phyloP scores from a whole-genome alignment of 108 stramenopile genomes.

The Cyclotella choctawhatcheeana region DNA sequence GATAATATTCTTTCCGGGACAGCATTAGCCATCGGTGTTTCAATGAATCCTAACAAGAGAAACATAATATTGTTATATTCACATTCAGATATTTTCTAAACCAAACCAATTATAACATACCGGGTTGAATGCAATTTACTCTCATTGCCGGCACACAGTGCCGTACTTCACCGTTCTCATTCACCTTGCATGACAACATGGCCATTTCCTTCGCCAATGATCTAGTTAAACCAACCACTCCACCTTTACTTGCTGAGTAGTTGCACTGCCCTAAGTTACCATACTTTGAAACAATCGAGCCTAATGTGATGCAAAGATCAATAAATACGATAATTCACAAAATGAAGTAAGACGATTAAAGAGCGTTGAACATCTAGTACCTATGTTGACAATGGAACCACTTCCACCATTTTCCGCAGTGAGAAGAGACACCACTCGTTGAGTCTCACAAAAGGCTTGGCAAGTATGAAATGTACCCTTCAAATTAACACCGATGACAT shows the following conservation, averaged over 20 bases:
- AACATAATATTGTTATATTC: background rate
- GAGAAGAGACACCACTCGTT: slow-evolving; percentile 31
- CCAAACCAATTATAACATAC: slow-evolving; percentile 15
- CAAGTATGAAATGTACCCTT: slow-evolving; percentile 61
- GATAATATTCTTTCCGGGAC: slow-evolving; percentile 60
- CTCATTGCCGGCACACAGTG: slow-evolving; percentile 43
- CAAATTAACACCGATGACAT: slow-evolving; percentile 58
- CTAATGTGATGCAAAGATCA: too few relatives aligned
- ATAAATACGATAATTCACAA: too few relatives aligned
- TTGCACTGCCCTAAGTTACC: slow-evolving; percentile 86
- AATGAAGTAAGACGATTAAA: too few relatives aligned
- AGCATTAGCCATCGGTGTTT: slow-evolving; percentile 75
- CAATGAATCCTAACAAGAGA: slow-evolving; percentile 60
- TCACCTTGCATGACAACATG: slow-evolving; percentile 31
- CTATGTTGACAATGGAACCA: slow-evolving; percentile 78
- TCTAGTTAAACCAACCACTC: slow-evolving; percentile 71
- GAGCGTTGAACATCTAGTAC: too few relatives aligned
- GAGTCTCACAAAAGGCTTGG: slow-evolving; percentile 58
- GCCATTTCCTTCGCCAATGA: slow-evolving; percentile 83
- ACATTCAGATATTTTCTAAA: too few relatives aligned
- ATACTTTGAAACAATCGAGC: slow-evolving; percentile 67
- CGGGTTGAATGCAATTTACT: slow-evolving; percentile 77
- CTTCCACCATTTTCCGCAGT: slow-evolving; percentile 16
- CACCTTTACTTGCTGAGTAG: slow-evolving; percentile 87
- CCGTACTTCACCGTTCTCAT: slow-evolving; percentile 4